Base-by-base conservation (phyloP, 1,139 yeast genomes). In the Scheffersomyces cryptocercus region DNA sequence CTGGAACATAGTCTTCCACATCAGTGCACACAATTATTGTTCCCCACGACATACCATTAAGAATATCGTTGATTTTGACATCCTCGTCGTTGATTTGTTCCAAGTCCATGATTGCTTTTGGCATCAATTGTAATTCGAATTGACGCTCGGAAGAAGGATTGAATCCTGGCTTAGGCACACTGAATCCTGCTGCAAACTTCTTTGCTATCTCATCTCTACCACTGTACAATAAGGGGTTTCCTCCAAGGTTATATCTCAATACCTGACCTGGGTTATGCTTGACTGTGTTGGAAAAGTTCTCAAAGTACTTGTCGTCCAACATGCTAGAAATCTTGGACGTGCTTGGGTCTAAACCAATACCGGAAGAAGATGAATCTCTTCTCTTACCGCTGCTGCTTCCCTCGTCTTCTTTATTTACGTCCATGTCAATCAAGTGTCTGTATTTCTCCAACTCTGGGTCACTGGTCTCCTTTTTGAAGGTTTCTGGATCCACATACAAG, bases 21-120 rank as follows among this genome's bases (percentile, higher is more conserved):
- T 90, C 95, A 0, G 97, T 88, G 36, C 86, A 89, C 3, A 91
- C 87, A 30, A 89, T 72, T 32, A 93, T 87, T 0, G 98, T 88
- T 2, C 98, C 98, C 99, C 99, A 93, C 49, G 93, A 95, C 96
- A 93, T 93, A 7, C 98, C 97, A 35, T 82, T 82, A 45, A 73
- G 56, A 9, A 76, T 63, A 24, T 84, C 73, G 38, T 70, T 68
- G 5, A 73, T 64, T 39, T 62, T 58, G 7, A 67, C 67, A 36
- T 56, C 50, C 36, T 71, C 63, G 34, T 60, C 61, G 9, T 56
- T 55, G 13, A 50, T 50, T 20, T 70, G 72, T 60, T 93, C 98
- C 39, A 93, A 73, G 54, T 88, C 93, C 50, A 88, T 73, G 42
- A 93, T 91, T 42, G 91, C 81, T 61, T 88, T 88, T 5, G 99